These are phyloP conservation scores for Aspergillus ustus DNA, from an alignment of 2,329 filamentous ascomycete genomes.

Conservation along the genomic window DNA sequence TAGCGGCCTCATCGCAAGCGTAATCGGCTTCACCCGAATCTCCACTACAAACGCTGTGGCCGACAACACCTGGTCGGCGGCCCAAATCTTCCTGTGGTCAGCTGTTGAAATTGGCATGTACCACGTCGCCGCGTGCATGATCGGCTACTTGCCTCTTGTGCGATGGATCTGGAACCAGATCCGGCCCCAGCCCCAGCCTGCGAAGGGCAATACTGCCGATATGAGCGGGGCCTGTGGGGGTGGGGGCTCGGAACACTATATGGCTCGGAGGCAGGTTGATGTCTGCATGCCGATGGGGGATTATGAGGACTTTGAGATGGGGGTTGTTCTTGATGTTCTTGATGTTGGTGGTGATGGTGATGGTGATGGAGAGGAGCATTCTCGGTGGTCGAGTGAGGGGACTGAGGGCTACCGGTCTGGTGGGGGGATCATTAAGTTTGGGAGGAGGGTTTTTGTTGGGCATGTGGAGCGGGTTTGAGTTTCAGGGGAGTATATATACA, in stretches of 20 bases:
- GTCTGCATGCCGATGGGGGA: background rate
- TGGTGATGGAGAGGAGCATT: background rate
- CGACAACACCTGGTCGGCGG: background rate
- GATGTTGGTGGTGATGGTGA: background rate
- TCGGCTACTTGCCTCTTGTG: background rate
- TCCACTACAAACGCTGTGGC: background rate
- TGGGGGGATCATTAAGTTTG: background rate
- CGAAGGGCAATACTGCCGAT: background rate
- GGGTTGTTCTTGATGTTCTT: background rate
- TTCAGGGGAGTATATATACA: background rate
- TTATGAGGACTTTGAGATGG: background rate
- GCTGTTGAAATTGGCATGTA: background rate
- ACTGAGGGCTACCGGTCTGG: too few relatives aligned
- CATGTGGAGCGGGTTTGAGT: background rate
- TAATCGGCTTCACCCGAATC: background rate
- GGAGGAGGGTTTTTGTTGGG: background rate
- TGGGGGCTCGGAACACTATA: too few relatives aligned
- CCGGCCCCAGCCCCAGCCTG: background rate
- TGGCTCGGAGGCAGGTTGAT: background rate
- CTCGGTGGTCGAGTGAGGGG: background rate
- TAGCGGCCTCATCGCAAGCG: background rate
- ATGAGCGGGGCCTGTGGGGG: background rate
- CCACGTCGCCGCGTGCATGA: background rate
- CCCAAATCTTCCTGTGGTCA: background rate
- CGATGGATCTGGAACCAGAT: background rate